Evolutionary conservation across 768 basidiomycete genomes (phyloP).

Genomic region (Phallus indusiatus): DNA sequence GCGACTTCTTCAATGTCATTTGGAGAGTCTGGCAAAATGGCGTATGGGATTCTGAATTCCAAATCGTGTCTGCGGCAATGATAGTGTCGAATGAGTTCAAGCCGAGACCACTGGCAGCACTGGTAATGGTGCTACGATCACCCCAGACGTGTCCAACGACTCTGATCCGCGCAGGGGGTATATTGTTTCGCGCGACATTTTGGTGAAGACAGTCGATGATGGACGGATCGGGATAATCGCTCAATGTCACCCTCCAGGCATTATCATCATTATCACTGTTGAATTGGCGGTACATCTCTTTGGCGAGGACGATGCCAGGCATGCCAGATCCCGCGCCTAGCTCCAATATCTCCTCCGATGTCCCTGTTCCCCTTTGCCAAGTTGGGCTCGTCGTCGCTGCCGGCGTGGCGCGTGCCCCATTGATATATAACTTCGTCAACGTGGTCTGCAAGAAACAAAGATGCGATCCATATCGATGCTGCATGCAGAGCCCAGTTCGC

Average conservation of each 20-base stretch:
- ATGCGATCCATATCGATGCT: conserved; percentile 65
- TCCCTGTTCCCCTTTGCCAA: no score
- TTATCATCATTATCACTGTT: conserved; percentile 25
- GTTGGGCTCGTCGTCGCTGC: not conserved
- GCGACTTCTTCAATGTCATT: conserved; percentile 33
- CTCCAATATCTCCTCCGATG: conserved; percentile 43
- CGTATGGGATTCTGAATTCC: conserved; percentile 56
- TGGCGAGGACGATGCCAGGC: conserved; percentile 60
- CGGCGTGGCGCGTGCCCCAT: conserved; percentile 8
- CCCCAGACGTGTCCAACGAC: conserved; percentile 62
- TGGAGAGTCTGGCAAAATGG: conserved; percentile 45
- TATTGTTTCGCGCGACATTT: conserved; percentile 45
- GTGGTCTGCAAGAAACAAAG: conserved; percentile 59
- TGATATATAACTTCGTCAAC: conserved; percentile 40
- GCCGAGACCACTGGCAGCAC: no score
- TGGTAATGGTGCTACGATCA: not conserved
- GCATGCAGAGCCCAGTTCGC: conserved; percentile 72
- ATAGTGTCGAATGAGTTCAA: conserved; percentile 47
- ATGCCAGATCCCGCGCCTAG: conserved; percentile 69
- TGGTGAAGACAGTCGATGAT: conserved; percentile 48
- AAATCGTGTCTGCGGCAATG: conserved; percentile 68
- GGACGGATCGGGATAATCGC: conserved; percentile 63
- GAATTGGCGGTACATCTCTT: conserved; percentile 17
- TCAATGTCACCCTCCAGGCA: conserved; percentile 34
- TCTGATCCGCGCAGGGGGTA: conserved; percentile 35